phyloP scores from a whole-genome alignment of 116 monocot genomes.

The Dioscorea cayenensis region DNA sequence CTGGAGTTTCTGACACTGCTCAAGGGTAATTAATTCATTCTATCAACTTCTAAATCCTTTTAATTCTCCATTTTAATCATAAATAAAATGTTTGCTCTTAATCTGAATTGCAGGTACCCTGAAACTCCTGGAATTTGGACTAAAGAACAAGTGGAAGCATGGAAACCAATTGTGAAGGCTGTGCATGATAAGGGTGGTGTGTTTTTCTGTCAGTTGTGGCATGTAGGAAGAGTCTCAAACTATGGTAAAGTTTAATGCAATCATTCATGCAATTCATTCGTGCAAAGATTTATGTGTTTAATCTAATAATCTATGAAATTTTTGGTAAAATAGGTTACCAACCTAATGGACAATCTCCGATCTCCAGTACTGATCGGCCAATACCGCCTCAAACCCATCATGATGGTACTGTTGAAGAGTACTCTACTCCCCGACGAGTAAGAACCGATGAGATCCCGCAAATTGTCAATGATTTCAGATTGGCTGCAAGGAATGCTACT shows the following conservation, averaged over 20 bases:
- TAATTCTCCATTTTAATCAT: too few relatives aligned
- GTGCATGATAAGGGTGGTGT: neutral
- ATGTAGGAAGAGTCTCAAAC: neutral
- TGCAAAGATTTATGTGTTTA: too few relatives aligned
- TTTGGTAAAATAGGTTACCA: neutral
- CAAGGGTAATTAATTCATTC: slow-evolving; percentile 1
- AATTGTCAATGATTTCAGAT: neutral
- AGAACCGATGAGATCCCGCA: slow-evolving; percentile 1
- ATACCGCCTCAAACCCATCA: neutral
- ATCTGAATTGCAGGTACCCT: neutral
- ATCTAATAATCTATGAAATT: neutral
- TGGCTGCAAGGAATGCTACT: neutral
- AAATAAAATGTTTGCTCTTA: neutral
- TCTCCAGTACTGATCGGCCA: neutral
- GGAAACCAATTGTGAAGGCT: neutral
- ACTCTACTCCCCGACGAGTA: neutral
- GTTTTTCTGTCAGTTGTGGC: neutral
- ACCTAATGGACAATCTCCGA: neutral
- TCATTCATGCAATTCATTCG: neutral
- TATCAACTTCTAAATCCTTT: neutral
- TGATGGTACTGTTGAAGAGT: neutral
- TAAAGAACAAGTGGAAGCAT: neutral
- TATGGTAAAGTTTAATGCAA: neutral
- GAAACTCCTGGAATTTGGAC: neutral
- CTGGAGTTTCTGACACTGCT: slow-evolving; percentile 2